Evolutionary conservation across 2,329 filamentous ascomycete genomes (phyloP).

Genomic region (Lachnellula suecica): DNA sequence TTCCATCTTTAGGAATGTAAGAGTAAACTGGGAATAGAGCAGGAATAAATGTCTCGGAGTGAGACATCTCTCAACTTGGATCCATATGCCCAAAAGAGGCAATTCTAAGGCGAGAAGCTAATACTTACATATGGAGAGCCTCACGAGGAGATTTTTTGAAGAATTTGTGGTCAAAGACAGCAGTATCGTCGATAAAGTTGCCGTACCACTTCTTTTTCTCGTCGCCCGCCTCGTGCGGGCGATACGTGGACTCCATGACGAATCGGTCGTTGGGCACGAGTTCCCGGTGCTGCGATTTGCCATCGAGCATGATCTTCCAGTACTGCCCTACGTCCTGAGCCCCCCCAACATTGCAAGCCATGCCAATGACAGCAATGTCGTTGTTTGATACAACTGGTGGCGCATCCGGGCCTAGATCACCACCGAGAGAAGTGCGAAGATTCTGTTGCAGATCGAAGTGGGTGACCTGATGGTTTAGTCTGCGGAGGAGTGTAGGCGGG

Average conservation of each 20-base stretch:
- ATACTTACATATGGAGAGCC: slow-evolving; percentile 26
- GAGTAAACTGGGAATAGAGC: no score
- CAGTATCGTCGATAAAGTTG: slow-evolving; percentile 12
- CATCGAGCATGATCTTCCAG: slow-evolving; percentile 65
- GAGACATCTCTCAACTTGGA: no score
- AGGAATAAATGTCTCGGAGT: no score
- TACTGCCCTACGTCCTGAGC: slow-evolving; percentile 57
- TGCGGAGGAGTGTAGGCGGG: slow-evolving; percentile 33
- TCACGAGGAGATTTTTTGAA: slow-evolving; percentile 12
- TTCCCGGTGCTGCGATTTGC: slow-evolving; percentile 41
- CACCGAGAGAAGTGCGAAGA: not conserved
- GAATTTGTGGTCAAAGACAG: slow-evolving; percentile 13
- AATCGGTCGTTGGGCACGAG: slow-evolving; percentile 14
- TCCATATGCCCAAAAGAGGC: no score
- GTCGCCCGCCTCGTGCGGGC: not conserved
- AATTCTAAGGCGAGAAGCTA: no score
- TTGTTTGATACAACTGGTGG: not conserved
- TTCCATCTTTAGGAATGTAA: no score
- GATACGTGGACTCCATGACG: slow-evolving; percentile 6
- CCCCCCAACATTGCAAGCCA: slow-evolving; percentile 52
- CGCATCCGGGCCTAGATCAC: not conserved
- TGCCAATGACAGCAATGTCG: slow-evolving; percentile 50
- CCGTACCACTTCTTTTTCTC: slow-evolving; percentile 1
- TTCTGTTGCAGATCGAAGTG: not conserved
- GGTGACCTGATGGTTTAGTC: slow-evolving; percentile 19